Base-by-base conservation (phyloP, 805 yeast species). In the Candida ortonii region DNA sequence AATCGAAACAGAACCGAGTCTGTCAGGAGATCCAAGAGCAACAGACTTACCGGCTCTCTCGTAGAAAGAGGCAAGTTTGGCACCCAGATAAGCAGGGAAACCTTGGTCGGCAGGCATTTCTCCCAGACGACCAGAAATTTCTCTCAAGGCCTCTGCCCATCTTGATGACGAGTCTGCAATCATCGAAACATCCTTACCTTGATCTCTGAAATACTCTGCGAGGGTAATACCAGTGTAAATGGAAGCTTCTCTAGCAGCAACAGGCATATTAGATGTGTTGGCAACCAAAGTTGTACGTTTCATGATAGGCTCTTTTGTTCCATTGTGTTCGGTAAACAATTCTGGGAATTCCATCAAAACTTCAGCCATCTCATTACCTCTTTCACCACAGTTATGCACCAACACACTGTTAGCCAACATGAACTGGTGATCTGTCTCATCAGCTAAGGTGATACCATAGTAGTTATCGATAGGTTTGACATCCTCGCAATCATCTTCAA, bases 31-130 rank as follows among this genome's bases (percentile, higher is more conserved):
- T 58, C 99, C 99, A 41, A 93, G 73, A 3, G 96, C 90, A 54
- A 81, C 73, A 28, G 96, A 95, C 63, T 84, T 87, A 70, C 99
- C 99, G 29, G 99, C 99, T 73, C 99, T 87, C 72, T 93, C 99
- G 68, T 93, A 93, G 78, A 93, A 93, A 37, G 97, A 90, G 38
- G 99, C 97, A 56, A 93, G 77, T 64, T 93, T 93, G 34, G 99
- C 96, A 71, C 98, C 98, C 64, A 93, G 75, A 64, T 93, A 93
- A 33, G 99, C 99, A 43, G 99, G 99, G 93, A 89, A 93, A 74
- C 99, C 99, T 74, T 94, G 98, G 70, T 93, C 99, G 44, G 99
- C 99, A 62, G 99, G 99, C 99, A 93, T 93, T 75, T 93, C 99
- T 70, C 98, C 99, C 64, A 93, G 75, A 78, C 99, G 95, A 78